Percentiles rank a stretch among this genome's conserved stretches.
phyloP scores from a whole-genome alignment of 129 eudicot genomes.

The Pittosporum tobira region DNA sequence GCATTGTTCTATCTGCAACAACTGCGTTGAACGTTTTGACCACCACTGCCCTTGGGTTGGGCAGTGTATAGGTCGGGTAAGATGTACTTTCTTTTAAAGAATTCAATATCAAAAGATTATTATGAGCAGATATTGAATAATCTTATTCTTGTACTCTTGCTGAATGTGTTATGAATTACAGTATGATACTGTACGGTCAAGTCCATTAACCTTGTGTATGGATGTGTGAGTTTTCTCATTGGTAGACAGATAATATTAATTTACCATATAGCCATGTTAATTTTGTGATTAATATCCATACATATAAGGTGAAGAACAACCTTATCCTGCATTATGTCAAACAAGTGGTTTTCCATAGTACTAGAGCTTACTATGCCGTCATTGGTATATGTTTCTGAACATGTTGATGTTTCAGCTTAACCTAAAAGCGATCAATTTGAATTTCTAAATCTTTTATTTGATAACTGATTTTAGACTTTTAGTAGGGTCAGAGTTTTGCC shows the following conservation, averaged over 20 bases:
- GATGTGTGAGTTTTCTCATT: no score
- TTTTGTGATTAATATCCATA: background rate
- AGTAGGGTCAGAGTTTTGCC: background rate
- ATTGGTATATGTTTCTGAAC: background rate
- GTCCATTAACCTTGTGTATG: background rate
- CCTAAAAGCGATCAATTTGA: background rate
- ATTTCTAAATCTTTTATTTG: no score
- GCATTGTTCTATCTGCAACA: constrained; percentile 97
- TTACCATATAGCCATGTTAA: background rate
- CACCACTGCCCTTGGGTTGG: constrained; percentile 99
- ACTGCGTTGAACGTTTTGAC: constrained; percentile 95
- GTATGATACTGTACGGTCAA: no score
- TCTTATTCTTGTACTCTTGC: background rate
- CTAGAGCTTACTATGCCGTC: background rate
- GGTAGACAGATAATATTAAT: no score
- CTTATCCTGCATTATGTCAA: background rate
- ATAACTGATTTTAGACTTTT: background rate
- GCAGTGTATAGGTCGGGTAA: constrained; percentile 97
- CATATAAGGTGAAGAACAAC: background rate
- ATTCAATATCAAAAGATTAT: background rate
- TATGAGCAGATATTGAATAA: background rate
- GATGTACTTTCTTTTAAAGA: constrained; percentile 13
- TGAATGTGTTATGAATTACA: no score
- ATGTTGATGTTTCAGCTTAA: background rate
- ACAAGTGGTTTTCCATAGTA: background rate